These are phyloP conservation scores for Aristolochia fimbriata DNA, from an alignment of 164 flowering plant species.

Conservation along the genomic window DNA sequence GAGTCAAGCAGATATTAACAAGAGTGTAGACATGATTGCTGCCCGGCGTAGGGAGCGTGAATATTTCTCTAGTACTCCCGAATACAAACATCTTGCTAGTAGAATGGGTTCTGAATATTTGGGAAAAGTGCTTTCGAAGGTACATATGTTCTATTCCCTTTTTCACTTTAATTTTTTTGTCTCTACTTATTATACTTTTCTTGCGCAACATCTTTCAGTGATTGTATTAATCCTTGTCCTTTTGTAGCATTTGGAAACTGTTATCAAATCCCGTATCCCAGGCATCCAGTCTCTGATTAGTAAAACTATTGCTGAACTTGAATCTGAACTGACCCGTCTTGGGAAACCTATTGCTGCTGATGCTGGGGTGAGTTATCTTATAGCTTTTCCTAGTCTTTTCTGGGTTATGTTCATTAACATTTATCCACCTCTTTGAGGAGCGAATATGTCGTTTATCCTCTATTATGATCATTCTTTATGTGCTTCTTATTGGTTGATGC, in stretches of 20 bases:
- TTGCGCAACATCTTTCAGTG: neutral
- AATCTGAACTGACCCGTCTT: constrained; percentile 56
- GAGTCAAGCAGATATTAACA: constrained; percentile 80
- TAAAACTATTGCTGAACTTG: constrained; percentile 59
- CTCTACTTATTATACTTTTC: neutral
- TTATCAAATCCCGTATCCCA: constrained; percentile 74
- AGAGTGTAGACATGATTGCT: constrained; percentile 88
- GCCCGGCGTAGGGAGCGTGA: constrained; percentile 78
- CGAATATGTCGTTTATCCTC: neutral
- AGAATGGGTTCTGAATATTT: constrained; percentile 88
- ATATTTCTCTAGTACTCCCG: constrained; percentile 59
- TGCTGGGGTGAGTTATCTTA: constrained; percentile 53
- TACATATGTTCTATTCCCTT: constrained; percentile 7
- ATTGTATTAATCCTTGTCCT: constrained; percentile 2
- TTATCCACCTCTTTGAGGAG: too few relatives aligned
- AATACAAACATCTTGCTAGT: constrained; percentile 65
- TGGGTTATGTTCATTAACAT: neutral
- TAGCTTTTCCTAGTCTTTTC: neutral
- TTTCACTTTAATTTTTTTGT: neutral
- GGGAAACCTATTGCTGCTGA: constrained; percentile 79
- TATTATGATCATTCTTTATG: neutral
- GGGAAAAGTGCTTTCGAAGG: constrained; percentile 79
- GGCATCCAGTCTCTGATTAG: constrained; percentile 70
- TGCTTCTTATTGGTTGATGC: neutral
- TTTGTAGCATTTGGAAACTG: constrained; percentile 69